phyloP scores from a whole-genome alignment of 2,329 filamentous ascomycete species.

The Exophiala mesophila region DNA sequence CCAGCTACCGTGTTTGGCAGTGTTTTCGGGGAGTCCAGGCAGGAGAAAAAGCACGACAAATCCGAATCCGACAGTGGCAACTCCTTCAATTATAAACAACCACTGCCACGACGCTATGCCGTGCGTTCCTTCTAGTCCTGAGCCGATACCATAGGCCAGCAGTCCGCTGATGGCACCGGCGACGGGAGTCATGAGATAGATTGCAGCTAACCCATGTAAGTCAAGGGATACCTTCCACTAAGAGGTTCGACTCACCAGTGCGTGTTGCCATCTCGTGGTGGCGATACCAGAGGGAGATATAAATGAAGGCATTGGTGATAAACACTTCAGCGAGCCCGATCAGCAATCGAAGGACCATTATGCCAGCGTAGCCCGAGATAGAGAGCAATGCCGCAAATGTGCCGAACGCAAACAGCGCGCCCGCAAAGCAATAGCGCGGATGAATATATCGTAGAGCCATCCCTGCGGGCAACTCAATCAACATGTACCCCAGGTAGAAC shows the following conservation, averaged over 20 bases:
- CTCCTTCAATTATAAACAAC: conserved; percentile 2
- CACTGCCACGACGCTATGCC: neutral
- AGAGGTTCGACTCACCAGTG: too few relatives aligned
- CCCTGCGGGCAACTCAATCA: conserved; percentile 9
- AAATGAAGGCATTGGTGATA: conserved; percentile 5
- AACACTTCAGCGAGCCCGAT: conserved; percentile 11
- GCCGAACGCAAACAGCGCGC: conserved; percentile 8
- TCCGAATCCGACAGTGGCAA: neutral
- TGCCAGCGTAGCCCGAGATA: conserved; percentile 2
- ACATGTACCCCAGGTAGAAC: conserved; percentile 11
- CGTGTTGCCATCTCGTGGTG: conserved; percentile 6
- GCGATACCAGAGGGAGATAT: conserved; percentile 6
- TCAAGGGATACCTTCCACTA: too few relatives aligned
- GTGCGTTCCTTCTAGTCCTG: neutral
- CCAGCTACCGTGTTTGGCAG: neutral
- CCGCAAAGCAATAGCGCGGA: conserved; percentile 7
- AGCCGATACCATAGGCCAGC: neutral
- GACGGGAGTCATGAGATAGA: too few relatives aligned
- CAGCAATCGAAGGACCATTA: conserved; percentile 8
- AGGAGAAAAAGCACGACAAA: neutral
- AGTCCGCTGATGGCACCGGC: neutral
- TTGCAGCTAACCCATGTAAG: too few relatives aligned
- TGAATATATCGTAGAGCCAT: conserved; percentile 5
- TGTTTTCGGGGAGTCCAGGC: neutral
- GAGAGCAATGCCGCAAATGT: conserved; percentile 5